phyloP scores from a whole-genome alignment of 805 yeast genomes.

The Saccharomycopsis amapae region DNA sequence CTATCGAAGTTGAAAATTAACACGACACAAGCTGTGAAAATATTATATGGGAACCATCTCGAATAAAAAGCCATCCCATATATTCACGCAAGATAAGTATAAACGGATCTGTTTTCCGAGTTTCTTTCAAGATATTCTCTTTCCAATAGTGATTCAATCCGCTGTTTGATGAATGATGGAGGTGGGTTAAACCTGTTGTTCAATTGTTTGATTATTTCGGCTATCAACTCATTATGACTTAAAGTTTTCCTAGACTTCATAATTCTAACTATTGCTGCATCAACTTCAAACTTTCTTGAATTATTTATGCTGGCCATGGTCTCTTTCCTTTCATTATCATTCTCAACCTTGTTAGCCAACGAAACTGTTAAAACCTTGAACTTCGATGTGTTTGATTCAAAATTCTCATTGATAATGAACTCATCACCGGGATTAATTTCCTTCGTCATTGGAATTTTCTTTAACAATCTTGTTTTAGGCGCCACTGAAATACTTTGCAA shows the following conservation, averaged over 20 bases:
- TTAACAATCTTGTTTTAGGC: conserved; percentile 67
- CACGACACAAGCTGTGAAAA: too few species aligned
- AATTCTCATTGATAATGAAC: conserved; percentile 61
- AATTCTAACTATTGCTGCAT: conserved; percentile 83
- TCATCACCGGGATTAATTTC: conserved; percentile 57
- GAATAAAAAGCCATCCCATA: too few species aligned
- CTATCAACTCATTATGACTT: conserved; percentile 58
- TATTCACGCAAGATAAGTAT: conserved; percentile 60
- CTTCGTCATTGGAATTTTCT: conserved; percentile 67
- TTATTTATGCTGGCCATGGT: conserved; percentile 53
- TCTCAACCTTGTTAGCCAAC: conserved; percentile 36
- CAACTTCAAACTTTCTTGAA: conserved; percentile 60
- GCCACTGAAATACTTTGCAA: conserved; percentile 80
- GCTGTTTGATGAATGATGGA: conserved; percentile 56
- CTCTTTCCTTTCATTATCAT: conserved; percentile 41
- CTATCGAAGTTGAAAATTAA: too few species aligned
- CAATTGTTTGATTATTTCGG: conserved; percentile 55
- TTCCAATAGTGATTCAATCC: conserved; percentile 69
- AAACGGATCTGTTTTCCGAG: conserved; percentile 47
- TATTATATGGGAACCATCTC: too few species aligned
- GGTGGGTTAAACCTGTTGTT: conserved; percentile 61
- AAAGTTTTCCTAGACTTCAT: conserved; percentile 68
- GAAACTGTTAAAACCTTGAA: conserved; percentile 72
- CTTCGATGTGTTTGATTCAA: conserved; percentile 58
- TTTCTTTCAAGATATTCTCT: conserved; percentile 77